Percentiles rank a stretch among this genome's conserved stretches.
These are phyloP conservation scores for Sugiyamaella lignohabitans DNA, from an alignment of 805 yeast species.

Conservation along the genomic window DNA sequence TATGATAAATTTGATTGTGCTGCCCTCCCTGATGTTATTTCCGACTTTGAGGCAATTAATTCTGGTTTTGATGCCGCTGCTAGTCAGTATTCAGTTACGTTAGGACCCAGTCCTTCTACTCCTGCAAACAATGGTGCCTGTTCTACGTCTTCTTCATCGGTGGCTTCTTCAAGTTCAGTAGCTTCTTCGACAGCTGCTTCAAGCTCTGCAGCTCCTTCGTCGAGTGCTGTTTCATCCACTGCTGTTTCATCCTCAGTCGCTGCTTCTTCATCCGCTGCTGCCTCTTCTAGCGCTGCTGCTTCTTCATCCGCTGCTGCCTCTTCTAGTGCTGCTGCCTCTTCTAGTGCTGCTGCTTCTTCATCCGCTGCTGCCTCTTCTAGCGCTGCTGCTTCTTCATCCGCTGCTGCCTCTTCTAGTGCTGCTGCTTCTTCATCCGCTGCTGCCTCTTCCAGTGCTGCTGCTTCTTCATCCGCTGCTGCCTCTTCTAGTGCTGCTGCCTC, in stretches of 20 bases:
- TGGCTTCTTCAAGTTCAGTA: slow-evolving; percentile 7
- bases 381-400: too few relatives aligned
- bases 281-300: background rate
- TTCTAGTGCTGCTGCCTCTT: background rate
- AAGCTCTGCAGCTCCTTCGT: slow-evolving; percentile 9
- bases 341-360: background rate
- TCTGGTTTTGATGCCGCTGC: slow-evolving; percentile 1
- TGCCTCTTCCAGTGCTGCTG: too few relatives aligned
- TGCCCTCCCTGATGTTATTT: background rate
- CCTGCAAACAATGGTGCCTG: slow-evolving; percentile 3
- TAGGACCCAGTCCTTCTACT: background rate
- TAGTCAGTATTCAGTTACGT: background rate
- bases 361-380: too few relatives aligned
- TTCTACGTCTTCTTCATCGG: background rate
- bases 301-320: background rate
- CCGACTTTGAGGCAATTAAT: background rate
- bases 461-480: too few relatives aligned
- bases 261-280: background rate
- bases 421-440: too few relatives aligned
- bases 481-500: too few relatives aligned
- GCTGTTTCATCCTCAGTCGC: background rate
- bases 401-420: too few relatives aligned
- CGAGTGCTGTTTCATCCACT: background rate
- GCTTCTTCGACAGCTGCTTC: slow-evolving; percentile 8
- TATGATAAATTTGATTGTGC: background rate